Base-by-base conservation (phyloP, 176 grass and related monocot genomes). In the Calamus simplicifolius region DNA sequence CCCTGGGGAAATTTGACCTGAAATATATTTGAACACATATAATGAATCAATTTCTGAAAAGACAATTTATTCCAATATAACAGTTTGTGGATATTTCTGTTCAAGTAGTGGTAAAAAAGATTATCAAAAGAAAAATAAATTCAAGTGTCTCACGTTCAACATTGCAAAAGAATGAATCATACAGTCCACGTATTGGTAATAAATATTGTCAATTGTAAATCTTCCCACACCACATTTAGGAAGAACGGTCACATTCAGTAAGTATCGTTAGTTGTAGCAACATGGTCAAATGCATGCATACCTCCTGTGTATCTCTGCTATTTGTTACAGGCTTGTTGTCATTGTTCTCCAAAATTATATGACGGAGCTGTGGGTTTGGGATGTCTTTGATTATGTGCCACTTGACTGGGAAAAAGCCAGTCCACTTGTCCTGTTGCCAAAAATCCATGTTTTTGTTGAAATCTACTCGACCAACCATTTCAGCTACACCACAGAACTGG, bases 341-440 rank as follows among this genome's bases (percentile, higher is more conserved):
- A 18, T 72, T 72, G 18, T 72, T 72, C 69, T 62, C 69, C 18
- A 72, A 72, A 17, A 48, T 72, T 59, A 72, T 27, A 26, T 72
- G 69, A 30, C 59, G 59, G 3, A 72, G 48, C 5, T 62, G 59
- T 48, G 48, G 51, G 38, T 72, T 72, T 18, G 69, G 69, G 15
- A 72, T 58, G 27, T 72, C 69, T 49, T 72, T 72, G 19, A 72
- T 58, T 21, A 72, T 72, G 50, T 72, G 69, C 69, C 69, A 72
- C 49, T 72, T 72, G 35, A 72, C 57, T 25, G 69, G 69, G 59
- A 72, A 72, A 35, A 28, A 62, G 17, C 69, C 69, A 62, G 49
- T 72, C 69, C 69, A 72, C 58, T 72, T 72, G 69, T 72, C 69
- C 19, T 72, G 69, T 18, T 72, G 69, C 69, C 69, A 72, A 50